A percentile compares a stretch with the other conserved stretches of the same genome.
phyloP scores from a whole-genome alignment of 345 rosid species.

The Eucalyptus rudis region DNA sequence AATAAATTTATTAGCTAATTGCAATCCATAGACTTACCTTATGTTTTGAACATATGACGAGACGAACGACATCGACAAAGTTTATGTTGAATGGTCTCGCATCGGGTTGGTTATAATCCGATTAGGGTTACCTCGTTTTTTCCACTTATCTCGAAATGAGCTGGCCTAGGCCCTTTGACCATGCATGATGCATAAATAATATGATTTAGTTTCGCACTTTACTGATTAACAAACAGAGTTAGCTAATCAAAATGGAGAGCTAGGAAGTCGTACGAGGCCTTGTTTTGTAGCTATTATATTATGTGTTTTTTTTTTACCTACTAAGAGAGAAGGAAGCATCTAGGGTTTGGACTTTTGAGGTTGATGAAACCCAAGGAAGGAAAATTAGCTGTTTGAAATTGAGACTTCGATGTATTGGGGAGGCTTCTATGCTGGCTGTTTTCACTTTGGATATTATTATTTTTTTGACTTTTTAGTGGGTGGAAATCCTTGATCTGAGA shows the following conservation, averaged over 20 bases:
- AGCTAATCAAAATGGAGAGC: not conserved
- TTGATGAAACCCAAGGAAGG: constrained; percentile 8
- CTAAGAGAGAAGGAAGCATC: not conserved
- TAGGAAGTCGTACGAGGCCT: not conserved
- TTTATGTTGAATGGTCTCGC: not conserved
- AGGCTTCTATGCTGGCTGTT: constrained; percentile 1
- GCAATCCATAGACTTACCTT: not conserved
- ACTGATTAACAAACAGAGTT: not conserved
- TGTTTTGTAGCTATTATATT: not conserved
- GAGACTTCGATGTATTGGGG: constrained; percentile 16
- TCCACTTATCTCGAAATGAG: not conserved
- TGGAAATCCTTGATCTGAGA: constrained; percentile 25
- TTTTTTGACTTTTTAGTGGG: not conserved
- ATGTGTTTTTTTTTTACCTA: not conserved
- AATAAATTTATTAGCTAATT: not conserved
- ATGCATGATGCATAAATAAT: not conserved
- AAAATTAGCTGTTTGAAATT: not conserved
- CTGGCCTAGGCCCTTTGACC: not conserved
- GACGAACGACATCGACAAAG: not conserved
- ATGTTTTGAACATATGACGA: not conserved
- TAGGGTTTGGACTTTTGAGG: constrained; percentile 10
- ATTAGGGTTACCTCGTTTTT: not conserved
- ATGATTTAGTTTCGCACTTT: not conserved
- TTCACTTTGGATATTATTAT: not conserved
- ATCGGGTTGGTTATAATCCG: not conserved